Conservation (phyloP, 495 filamentous ascomycete species). For the Annulohypoxylon moriforme region DNA sequence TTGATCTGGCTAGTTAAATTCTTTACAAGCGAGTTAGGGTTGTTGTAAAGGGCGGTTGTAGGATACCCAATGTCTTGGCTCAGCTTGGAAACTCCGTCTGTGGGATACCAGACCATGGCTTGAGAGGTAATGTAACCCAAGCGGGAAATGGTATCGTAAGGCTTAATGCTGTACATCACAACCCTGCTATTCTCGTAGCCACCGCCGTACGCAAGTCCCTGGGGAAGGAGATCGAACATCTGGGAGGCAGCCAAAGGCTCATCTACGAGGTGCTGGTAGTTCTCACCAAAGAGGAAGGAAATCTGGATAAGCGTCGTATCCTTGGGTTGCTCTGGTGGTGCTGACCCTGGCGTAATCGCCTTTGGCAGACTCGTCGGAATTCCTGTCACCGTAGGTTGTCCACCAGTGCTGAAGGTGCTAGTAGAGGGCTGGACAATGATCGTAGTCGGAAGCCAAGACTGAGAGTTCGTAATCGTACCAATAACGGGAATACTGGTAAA, state of each 20-base stretch:
- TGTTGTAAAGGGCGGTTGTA: conserved; percentile 76
- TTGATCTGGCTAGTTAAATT: conserved; percentile 85
- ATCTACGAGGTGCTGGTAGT: conserved; percentile 83
- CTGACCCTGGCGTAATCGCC: conserved; percentile 72
- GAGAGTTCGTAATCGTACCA: conserved; percentile 54
- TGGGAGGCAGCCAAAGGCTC: conserved; percentile 78
- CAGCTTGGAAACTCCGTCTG: conserved; percentile 70
- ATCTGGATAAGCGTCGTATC: conserved; percentile 80
- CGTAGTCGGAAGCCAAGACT: conserved; percentile 58
- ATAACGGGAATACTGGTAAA: conserved; percentile 55
- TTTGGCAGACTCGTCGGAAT: conserved; percentile 75
- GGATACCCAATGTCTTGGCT: conserved; percentile 73
- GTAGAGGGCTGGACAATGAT: conserved; percentile 56
- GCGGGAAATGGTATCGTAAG: conserved; percentile 76
- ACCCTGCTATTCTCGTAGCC: conserved; percentile 63
- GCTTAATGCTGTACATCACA: conserved; percentile 76
- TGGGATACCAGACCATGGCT: conserved; percentile 79
- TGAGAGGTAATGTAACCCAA: conserved; percentile 87
- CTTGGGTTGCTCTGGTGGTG: conserved; percentile 58
- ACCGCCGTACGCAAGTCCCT: conserved; percentile 77
- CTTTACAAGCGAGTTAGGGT: conserved; percentile 66
- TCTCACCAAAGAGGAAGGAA: conserved; percentile 81
- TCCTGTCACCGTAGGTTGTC: conserved; percentile 50
- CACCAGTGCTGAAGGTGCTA: conserved; percentile 42
- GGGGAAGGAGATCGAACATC: conserved; percentile 84